Evolutionary conservation across 495 filamentous ascomycete species (phyloP), one percentile per base, ranked within the genome.

Genomic region (Polyplosphaeria fusca): DNA sequence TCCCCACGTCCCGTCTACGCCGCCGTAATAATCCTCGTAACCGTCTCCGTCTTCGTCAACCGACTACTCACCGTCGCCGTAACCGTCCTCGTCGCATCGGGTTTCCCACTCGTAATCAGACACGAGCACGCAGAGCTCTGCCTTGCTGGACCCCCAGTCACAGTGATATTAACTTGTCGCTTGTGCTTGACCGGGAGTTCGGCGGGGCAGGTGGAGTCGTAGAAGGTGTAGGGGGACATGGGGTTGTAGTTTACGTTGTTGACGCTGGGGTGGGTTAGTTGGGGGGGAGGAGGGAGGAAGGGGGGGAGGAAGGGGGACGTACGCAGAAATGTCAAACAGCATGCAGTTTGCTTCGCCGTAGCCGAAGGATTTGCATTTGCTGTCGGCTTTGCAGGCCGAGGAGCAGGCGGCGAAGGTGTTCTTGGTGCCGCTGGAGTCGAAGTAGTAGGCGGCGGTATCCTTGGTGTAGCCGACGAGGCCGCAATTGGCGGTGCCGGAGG

Each of bases 291-390:
- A 18, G 27, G 32, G 28, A 7, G 41, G n/a, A 16, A 13, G 26
- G 22, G 4, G 24, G 42, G 41, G 39, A 13, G n/a, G 5, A 26
- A 28, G 26, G 13, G 16, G 23, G 18, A 57, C 58, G 18, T 62
- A 62, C 59, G 52, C 52, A 16, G 45, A 13, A 4, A 62, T 41
- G 23, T 56, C 52, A 27, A 62, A 62, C 22, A 62, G 59, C 43
- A 62, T 49, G 59, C 59, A 62, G 52, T 62, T 62, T 20, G 59
- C 52, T 24, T 62, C 59, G 28, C 59, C 59, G 28, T 62, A 62
- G 1, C 59, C 59, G 37, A 62, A 62, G 25, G 52, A 52, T 41
- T 56, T 56, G 52, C 59, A 62, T 30, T 62, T 56, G 2, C 46
- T 39, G 27, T 62, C 59, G 4, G 52, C 59, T 44, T 62, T 62